Base-by-base conservation (phyloP, 179 eudicot species). In the Sideroxylon spinosum region DNA sequence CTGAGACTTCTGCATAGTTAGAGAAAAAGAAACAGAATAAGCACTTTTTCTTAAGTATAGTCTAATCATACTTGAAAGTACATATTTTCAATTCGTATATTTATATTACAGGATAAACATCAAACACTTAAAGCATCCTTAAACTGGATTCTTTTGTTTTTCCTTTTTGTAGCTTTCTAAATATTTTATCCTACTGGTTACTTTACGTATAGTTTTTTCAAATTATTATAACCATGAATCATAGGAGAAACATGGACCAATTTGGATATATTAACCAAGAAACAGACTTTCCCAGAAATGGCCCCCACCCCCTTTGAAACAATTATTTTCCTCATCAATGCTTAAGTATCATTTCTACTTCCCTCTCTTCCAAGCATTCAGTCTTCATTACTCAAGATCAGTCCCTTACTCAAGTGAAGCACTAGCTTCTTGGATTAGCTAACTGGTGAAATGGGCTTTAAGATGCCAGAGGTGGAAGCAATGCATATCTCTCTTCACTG, bases 1-100 rank as follows among this genome's bases (percentile, higher is more conserved):
- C 86, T 78, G 61, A 86, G 86, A 71, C 89, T 86, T 78, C 89
- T 86, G 89, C 81, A 57, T 57, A 56, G 57, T 63, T 29, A 48
- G 52, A 74, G 29, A 52, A 57, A 64, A 28, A 37, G 70, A 25
- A 66, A 60, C 14, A 74, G 73, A 23, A 65, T 55, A 74, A 77
- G 69, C 48, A 73, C 14, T 46, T 26, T 66, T 79, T 79, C 16
- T 9, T 16, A 28, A 73, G 16, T 26, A 46, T 13, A 26, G 26
- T 52, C 25, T 2, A 59, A 60, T 2, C 60, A 14, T 10, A 11
- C 44, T 48, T 13, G 22, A 46, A 14, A 6, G 7, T 29, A 20
- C 12, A 32, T 3, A 14, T 29, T 59, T 44, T 23, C 19, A 22
- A 28, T 4, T 16, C 11, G 44, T 46, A 44, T 22, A 37, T 46